These are phyloP conservation scores for Penicillium ochrochloron DNA, from an alignment of 495 filamentous ascomycete genomes.

Conservation along the genomic window DNA sequence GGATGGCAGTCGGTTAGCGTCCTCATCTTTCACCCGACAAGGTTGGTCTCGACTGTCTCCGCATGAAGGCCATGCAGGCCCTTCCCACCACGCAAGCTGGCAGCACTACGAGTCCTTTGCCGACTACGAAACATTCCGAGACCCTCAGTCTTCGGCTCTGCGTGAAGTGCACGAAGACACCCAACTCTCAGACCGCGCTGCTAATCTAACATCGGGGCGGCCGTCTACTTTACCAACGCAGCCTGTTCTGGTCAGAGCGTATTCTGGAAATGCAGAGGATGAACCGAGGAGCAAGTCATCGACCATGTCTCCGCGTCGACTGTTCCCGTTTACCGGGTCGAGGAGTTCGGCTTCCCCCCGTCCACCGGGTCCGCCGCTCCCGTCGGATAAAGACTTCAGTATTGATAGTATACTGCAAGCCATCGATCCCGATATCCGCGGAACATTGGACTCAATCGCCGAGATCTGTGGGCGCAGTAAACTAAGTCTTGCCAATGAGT, in stretches of 20 bases:
- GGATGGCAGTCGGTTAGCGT: slow-evolving; percentile 37
- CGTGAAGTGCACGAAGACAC: slow-evolving; percentile 35
- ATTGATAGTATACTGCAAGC: slow-evolving; percentile 64
- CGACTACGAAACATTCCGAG: slow-evolving; percentile 36
- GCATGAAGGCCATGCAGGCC: slow-evolving; percentile 28
- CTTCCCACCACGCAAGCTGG: slow-evolving; percentile 28
- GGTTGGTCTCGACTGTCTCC: slow-evolving; percentile 37
- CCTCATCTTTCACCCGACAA: slow-evolving; percentile 37
- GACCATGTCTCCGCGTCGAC: slow-evolving; percentile 43
- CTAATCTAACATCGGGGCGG: slow-evolving; percentile 22
- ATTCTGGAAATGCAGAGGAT: slow-evolving; percentile 43
- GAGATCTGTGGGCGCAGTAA: slow-evolving; percentile 67
- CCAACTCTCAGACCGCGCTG: slow-evolving; percentile 28
- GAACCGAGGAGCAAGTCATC: slow-evolving; percentile 24
- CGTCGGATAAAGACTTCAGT: slow-evolving; percentile 58
- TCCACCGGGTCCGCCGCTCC: slow-evolving; percentile 40
- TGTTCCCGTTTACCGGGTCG: slow-evolving; percentile 34
- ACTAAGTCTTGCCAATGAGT: slow-evolving; percentile 65
- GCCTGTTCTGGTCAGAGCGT: slow-evolving; percentile 52
- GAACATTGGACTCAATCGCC: slow-evolving; percentile 64
- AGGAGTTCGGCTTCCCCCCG: slow-evolving; percentile 22
- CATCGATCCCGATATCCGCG: slow-evolving; percentile 60
- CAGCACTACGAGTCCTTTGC: slow-evolving; percentile 30
- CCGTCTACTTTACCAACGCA: slow-evolving; percentile 39
- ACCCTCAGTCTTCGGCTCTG: slow-evolving; percentile 36